Percentiles rank a stretch among this genome's conserved stretches.
phyloP scores from a whole-genome alignment of 345 rosid genomes.

The Psidium friedrichsthalianum region DNA sequence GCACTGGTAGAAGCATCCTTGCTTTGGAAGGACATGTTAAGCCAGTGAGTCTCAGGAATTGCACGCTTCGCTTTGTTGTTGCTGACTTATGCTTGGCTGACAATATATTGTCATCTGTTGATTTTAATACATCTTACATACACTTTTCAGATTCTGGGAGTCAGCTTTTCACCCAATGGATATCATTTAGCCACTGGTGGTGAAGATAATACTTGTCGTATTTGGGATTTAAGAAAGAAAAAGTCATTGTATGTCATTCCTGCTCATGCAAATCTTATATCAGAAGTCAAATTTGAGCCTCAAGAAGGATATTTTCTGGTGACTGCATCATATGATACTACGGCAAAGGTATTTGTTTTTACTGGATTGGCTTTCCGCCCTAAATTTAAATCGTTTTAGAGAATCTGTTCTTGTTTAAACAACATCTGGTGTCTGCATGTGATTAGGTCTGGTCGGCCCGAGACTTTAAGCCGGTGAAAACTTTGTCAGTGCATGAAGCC shows the following conservation, averaged over 20 bases:
- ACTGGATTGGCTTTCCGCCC: not conserved
- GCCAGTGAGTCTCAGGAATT: slow-evolving; percentile 36
- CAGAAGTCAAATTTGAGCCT: slow-evolving; percentile 91
- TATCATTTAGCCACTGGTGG: slow-evolving; percentile 95
- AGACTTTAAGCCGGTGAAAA: slow-evolving; percentile 78
- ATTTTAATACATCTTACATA: not conserved
- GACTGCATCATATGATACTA: slow-evolving; percentile 93
- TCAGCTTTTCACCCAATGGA: slow-evolving; percentile 91
- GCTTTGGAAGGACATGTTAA: slow-evolving; percentile 94
- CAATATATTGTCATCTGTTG: not conserved
- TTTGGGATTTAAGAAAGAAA: slow-evolving; percentile 95
- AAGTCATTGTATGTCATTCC: slow-evolving; percentile 70
- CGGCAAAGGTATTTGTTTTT: slow-evolving; percentile 51
- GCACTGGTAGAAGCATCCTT: slow-evolving; percentile 76
- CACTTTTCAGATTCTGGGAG: slow-evolving; percentile 59
- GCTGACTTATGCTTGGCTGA: not conserved
- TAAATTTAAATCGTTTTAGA: not conserved
- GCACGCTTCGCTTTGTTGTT: not conserved
- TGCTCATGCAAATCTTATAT: slow-evolving; percentile 89
- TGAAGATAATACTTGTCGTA: slow-evolving; percentile 87
- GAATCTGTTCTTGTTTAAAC: not conserved
- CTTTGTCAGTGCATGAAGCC: slow-evolving; percentile 74
- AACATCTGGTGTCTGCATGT: not conserved
- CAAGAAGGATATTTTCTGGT: slow-evolving; percentile 89
- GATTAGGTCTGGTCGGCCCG: slow-evolving; percentile 86